Percentiles rank a stretch among this genome's conserved stretches.
These are phyloP conservation scores for Suhomyces canberraensis DNA, from an alignment of 805 yeast species.

Conservation along the genomic window DNA sequence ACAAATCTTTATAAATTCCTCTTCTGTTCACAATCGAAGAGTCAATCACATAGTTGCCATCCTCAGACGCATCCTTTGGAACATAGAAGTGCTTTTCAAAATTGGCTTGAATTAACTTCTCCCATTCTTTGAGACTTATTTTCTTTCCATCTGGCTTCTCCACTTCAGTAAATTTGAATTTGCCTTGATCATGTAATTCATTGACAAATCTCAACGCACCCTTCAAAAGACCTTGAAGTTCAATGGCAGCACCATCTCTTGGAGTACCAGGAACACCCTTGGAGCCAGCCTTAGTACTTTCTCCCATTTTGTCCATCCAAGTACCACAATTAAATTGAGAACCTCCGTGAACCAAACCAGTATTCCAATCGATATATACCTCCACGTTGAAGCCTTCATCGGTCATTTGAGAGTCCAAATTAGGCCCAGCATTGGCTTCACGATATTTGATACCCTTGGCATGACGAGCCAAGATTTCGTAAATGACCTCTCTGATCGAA, in stretches of 20 bases:
- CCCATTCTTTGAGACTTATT: constrained; percentile 69
- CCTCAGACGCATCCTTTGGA: constrained; percentile 65
- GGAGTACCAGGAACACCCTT: constrained; percentile 98
- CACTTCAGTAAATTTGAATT: constrained; percentile 59
- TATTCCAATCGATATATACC: constrained; percentile 79
- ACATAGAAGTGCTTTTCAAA: constrained; percentile 80
- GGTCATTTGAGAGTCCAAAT: constrained; percentile 85
- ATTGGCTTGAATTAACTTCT: constrained; percentile 58
- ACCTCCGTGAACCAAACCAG: constrained; percentile 89
- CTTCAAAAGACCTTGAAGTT: constrained; percentile 83
- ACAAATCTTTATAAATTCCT: constrained; percentile 90
- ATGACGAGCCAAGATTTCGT: constrained; percentile 81
- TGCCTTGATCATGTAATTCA: constrained; percentile 49
- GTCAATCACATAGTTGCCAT: constrained; percentile 59
- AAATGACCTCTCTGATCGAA: constrained; percentile 71
- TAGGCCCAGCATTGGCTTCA: constrained; percentile 93
- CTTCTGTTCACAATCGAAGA: constrained; percentile 72
- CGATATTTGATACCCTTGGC: constrained; percentile 84
- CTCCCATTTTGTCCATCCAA: constrained; percentile 99
- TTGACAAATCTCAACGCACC: constrained; percentile 79
- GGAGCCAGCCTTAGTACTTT: constrained; percentile 74
- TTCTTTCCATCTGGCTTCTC: constrained; percentile 53
- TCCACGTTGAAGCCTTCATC: constrained; percentile 89
- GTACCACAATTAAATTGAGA: constrained; percentile 94
- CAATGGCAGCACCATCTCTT: constrained; percentile 94